These are phyloP conservation scores for Magnaporthales sp. DNA, from an alignment of 2,329 filamentous ascomycete genomes.

Conservation along the genomic window DNA sequence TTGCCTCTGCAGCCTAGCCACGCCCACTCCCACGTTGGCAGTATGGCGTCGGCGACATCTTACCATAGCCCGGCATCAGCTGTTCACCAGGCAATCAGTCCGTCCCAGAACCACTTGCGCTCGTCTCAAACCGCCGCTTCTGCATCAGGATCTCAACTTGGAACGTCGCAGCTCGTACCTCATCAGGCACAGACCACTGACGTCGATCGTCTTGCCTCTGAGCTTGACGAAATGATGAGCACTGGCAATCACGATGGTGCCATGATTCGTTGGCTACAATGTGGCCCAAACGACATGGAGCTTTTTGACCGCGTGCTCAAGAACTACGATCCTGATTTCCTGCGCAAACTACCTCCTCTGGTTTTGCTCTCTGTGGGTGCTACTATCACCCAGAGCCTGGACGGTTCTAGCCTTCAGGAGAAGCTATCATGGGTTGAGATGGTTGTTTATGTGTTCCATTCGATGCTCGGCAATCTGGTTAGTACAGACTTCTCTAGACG, in stretches of 20 bases:
- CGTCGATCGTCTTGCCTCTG: conserved; percentile 38
- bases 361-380: conserved; percentile 57
- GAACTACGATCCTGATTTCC: conserved; percentile 40
- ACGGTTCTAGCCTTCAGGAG: conserved; percentile 41
- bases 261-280: conserved; percentile 59
- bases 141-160: background rate
- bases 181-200: conserved; percentile 28
- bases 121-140: conserved; percentile 15
- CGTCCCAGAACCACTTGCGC: conserved; percentile 18
- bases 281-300: conserved; percentile 47
- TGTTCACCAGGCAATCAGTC: conserved; percentile 12
- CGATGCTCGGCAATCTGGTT: conserved; percentile 40
- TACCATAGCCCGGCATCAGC: conserved; percentile 5
- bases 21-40: background rate
- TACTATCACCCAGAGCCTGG: conserved; percentile 51
- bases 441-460: conserved; percentile 45
- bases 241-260: conserved; percentile 53
- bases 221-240: conserved; percentile 51
- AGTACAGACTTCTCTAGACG: conserved; percentile 19
- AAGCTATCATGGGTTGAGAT: conserved; percentile 54
- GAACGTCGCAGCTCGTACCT: conserved; percentile 19
- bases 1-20: conserved; percentile 12
- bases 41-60: background rate
- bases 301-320: conserved; percentile 50
- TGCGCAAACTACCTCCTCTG: conserved; percentile 50